Conservation (phyloP, 2,329 filamentous ascomycete genomes). For the Eutypa lata region DNA sequence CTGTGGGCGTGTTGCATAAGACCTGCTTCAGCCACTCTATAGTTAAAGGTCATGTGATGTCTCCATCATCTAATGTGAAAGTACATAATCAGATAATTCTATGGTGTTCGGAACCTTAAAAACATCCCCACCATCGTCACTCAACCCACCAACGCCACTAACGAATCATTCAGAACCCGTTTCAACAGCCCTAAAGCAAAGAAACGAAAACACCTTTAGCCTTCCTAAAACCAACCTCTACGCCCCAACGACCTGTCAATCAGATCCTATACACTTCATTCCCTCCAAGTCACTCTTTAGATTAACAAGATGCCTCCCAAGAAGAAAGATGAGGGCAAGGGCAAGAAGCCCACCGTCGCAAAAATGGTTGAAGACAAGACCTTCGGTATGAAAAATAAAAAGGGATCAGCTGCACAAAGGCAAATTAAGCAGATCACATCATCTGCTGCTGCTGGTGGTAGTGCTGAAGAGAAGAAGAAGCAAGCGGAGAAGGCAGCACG, state of each 20-base stretch:
- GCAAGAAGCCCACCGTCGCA: conserved; percentile 53
- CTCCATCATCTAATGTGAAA: background rate
- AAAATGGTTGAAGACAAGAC: conserved; percentile 89
- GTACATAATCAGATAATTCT: background rate
- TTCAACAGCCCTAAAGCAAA: background rate
- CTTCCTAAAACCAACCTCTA: background rate
- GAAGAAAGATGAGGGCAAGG: conserved; percentile 46
- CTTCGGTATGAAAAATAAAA: conserved; percentile 99
- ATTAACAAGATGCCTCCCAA: conserved; percentile 71
- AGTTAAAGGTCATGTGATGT: too few relatives aligned
- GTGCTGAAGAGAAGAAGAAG: conserved; percentile 83
- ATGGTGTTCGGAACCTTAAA: background rate
- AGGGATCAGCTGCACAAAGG: conserved; percentile 85
- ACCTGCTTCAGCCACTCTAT: too few relatives aligned
- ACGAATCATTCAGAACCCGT: background rate
- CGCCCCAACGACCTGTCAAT: background rate
- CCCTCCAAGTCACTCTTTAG: background rate
- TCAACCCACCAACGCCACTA: background rate
- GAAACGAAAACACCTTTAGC: background rate
- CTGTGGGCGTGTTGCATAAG: background rate
- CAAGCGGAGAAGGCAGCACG: conserved; percentile 63
- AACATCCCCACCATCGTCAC: background rate
- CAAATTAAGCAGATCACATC: conserved; percentile 81
- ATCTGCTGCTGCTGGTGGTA: conserved; percentile 70
- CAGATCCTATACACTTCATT: background rate